These are phyloP conservation scores for Lasiodiplodia theobromae DNA, from an alignment of 2,329 filamentous ascomycete species.

Conservation along the genomic window DNA sequence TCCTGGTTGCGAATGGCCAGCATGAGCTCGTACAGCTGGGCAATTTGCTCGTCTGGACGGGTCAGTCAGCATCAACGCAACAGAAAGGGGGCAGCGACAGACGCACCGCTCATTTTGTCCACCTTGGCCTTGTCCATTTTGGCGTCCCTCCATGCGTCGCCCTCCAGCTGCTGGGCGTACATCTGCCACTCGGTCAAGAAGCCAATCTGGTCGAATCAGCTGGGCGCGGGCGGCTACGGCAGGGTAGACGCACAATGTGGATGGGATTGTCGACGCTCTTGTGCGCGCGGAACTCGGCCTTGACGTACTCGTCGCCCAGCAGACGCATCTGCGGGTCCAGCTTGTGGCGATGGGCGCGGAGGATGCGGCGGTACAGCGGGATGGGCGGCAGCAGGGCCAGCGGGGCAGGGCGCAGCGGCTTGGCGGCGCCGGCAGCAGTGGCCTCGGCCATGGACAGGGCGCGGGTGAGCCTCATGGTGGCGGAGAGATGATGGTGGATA, in stretches of 20 bases:
- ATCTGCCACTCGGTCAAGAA: constrained; percentile 97
- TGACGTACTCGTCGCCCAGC: constrained; percentile 91
- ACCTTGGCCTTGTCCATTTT: constrained; percentile 84
- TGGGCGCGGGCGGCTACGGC: neutral
- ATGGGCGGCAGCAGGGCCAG: constrained; percentile 85
- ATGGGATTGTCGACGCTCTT: constrained; percentile 85
- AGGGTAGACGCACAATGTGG: constrained; percentile 72
- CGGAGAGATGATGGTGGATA: neutral
- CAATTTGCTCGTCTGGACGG: constrained; percentile 82
- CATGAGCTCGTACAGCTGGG: constrained; percentile 94
- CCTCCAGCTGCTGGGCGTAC: constrained; percentile 92
- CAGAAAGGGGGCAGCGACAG: neutral
- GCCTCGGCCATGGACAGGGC: constrained; percentile 42
- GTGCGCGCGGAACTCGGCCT: constrained; percentile 89
- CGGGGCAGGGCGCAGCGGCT: constrained; percentile 49
- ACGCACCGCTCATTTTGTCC: constrained; percentile 90
- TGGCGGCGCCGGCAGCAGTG: constrained; percentile 43
- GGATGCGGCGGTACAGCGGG: constrained; percentile 83
- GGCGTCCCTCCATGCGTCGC: constrained; percentile 82
- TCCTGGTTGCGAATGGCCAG: constrained; percentile 71
- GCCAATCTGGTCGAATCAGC: constrained; percentile 69
- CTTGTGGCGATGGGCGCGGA: constrained; percentile 84
- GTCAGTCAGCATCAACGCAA: constrained; percentile 7
- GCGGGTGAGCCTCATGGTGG: constrained; percentile 40
- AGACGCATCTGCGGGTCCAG: constrained; percentile 77